Evolutionary conservation across 169 alveolate species (phyloP), one percentile per base, ranked within the genome.

Genomic region (Plasmodium cynomolgi): DNA sequence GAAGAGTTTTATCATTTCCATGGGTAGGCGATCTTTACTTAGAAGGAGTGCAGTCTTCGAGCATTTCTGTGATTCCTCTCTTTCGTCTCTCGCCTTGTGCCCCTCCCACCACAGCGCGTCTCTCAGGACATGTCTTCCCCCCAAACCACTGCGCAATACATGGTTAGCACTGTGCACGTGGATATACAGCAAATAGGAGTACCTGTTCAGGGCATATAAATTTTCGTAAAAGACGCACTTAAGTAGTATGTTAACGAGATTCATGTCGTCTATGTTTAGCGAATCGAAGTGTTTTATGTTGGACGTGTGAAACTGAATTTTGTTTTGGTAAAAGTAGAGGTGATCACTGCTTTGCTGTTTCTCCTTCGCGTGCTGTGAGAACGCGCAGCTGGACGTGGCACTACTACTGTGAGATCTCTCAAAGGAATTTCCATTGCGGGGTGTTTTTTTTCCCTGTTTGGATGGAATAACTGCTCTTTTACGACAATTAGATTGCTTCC

Each of bases 231-330:
- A 91, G 58, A 91, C 77, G 20, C 72, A 33, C 58, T 72, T 91
- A 26, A 82, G 81, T 73, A 73, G 56, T 47, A 91, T 82, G 13
- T 81, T 91, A 9, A 91, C 79, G 26, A 91, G 17, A 62, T 81
- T 71, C n/a, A 81, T 72, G 33, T 91, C 81, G 41, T 29, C 84
- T 72, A 91, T 13, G 58, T 91, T 91, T 81, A 91, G 29, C 2
- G 81, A 50, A 11, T 91, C 95, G 77, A 91, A 91, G 39, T 50
- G 41, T 91, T 91, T 91, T 50, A 91, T 39, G 77, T 71, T 91
- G 58, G 50, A 80, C 37, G 54, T 41, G 31, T 37, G 74, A 1
- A 39, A 37, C 15, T 54, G 47, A 41, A 34, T 33, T 80, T 15
- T 13, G 34, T 80, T 80, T 58, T 88, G 44, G 20, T 39, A 75